A percentile compares a stretch with the other conserved stretches of the same genome.
These are phyloP conservation scores for Rhizophagus prolifer DNA, from an alignment of 192 early-diverging fungal genomes.

Conservation along the genomic window DNA sequence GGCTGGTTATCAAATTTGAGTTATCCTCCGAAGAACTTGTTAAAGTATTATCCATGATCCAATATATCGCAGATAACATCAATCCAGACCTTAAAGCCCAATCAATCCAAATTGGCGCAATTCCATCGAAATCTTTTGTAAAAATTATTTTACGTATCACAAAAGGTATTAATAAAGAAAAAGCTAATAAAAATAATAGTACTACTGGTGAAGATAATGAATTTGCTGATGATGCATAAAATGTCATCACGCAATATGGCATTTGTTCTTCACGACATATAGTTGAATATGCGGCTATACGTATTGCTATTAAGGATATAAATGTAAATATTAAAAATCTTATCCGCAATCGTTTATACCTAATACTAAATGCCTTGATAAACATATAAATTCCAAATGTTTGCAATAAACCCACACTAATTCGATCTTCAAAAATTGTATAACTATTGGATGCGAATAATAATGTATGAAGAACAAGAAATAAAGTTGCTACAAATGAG, in stretches of 20 bases:
- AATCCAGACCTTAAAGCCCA: slow-evolving; percentile 57
- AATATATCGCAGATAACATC: slow-evolving; percentile 53
- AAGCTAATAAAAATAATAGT: slow-evolving; percentile 45
- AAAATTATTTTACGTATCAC: slow-evolving; percentile 45
- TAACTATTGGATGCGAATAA: slow-evolving; percentile 87
- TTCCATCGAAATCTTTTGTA: slow-evolving; percentile 54
- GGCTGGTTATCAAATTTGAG: not conserved
- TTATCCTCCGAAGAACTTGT: not conserved
- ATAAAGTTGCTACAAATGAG: slow-evolving; percentile 41
- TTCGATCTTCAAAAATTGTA: slow-evolving; percentile 83
- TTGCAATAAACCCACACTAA: slow-evolving; percentile 61
- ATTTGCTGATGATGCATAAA: slow-evolving; percentile 63
- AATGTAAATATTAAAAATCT: slow-evolving; percentile 46
- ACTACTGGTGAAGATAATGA: slow-evolving; percentile 53
- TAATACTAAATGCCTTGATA: slow-evolving; percentile 35
- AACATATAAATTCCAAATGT: slow-evolving; percentile 57
- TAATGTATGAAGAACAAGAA: slow-evolving; percentile 57
- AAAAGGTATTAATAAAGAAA: slow-evolving; percentile 42
- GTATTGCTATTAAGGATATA: slow-evolving; percentile 57
- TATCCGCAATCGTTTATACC: slow-evolving; percentile 34
- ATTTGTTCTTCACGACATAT: slow-evolving; percentile 91
- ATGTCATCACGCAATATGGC: slow-evolving; percentile 75
- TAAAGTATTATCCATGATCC: slow-evolving; percentile 47
- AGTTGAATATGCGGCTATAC: slow-evolving; percentile 57
- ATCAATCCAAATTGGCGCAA: slow-evolving; percentile 56